Evolutionary conservation across 306 rosid species (phyloP), one percentile per base, ranked within the genome.

Genomic region (Abrus pulchellus): DNA sequence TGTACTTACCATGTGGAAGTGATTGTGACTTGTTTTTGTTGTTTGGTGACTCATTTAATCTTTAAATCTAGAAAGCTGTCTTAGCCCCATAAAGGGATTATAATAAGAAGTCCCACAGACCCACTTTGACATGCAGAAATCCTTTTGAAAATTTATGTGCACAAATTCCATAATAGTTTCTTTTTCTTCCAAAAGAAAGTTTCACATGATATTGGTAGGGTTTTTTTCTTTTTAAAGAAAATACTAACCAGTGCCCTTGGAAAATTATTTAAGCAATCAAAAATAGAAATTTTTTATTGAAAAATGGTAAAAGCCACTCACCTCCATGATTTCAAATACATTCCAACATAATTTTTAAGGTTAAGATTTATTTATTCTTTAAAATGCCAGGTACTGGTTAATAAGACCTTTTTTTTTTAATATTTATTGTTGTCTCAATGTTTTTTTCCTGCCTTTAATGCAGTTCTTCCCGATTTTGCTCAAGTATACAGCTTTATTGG

Each of bases 401-500:
- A 20, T 20, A 20, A 20, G 20, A 20, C 20, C n/a, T 54, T 1
- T 53, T 53, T 28, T 30, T 53, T 33, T 14, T 3, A 28, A 11
- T 61, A 52, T 45, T 54, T 29, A 5, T 32, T 68, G 32, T 69
- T n/a, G n/a, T 36, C 32, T 60, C 63, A 65, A 36, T 69, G 72
- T 79, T 54, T 66, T 13, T 13, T 60, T 59, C 59, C 27, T 40
- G 40, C 14, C 55, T 62, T 11, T 68, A 61, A 8, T 90, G 97
- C 97, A 96, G 99, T 96, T 86, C 90, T 93, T 79, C 99, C 99
- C 0, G 99, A 96, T 89, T 96, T 96, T 82, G 54, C 86, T 45
- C 93, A 87, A 81, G 99, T 96, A 38, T 96, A 96, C 85, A 60
- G 72, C 84, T 96, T 96, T 88, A 91, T 96, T 83, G 99, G 99